Percentiles rank a stretch among this genome's conserved stretches.
Conservation (phyloP, 495 filamentous ascomycete species). For the Xylaria sp. region DNA sequence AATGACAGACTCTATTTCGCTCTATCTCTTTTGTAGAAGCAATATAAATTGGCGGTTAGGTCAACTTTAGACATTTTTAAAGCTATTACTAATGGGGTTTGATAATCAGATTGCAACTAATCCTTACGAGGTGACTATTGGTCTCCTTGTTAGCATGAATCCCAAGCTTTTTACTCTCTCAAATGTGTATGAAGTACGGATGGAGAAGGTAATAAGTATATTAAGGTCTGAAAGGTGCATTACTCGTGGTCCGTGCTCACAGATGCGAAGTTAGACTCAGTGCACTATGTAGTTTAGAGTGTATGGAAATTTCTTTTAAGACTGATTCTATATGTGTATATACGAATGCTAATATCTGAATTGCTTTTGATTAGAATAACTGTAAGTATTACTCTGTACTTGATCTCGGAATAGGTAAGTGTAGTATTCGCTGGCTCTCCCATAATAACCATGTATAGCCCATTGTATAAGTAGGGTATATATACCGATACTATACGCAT, state of each 20-base stretch:
- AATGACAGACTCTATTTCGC: neutral
- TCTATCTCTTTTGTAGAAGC: neutral
- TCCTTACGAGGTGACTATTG: neutral
- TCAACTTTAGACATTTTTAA: neutral
- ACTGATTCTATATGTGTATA: neutral
- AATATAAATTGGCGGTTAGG: neutral
- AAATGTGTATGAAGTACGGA: too few relatives aligned
- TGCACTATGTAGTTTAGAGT: neutral
- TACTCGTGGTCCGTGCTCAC: too few relatives aligned
- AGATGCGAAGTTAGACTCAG: neutral
- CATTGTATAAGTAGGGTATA: too few relatives aligned
- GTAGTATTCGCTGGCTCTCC: neutral
- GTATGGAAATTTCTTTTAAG: neutral
- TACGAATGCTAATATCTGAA: neutral
- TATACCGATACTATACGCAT: neutral
- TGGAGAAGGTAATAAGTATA: too few relatives aligned
- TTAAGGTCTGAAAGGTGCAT: too few relatives aligned
- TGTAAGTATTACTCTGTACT: neutral
- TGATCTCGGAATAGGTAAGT: neutral
- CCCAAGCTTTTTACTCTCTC: too few relatives aligned
- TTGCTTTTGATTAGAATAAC: neutral
- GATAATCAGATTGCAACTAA: neutral
- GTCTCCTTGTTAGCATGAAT: too few relatives aligned
- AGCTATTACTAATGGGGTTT: neutral
- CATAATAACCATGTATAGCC: neutral